Percentiles rank a stretch among this genome's conserved stretches.
Conservation (phyloP, 2,329 filamentous ascomycete genomes). For the Penicillium crustosum region DNA sequence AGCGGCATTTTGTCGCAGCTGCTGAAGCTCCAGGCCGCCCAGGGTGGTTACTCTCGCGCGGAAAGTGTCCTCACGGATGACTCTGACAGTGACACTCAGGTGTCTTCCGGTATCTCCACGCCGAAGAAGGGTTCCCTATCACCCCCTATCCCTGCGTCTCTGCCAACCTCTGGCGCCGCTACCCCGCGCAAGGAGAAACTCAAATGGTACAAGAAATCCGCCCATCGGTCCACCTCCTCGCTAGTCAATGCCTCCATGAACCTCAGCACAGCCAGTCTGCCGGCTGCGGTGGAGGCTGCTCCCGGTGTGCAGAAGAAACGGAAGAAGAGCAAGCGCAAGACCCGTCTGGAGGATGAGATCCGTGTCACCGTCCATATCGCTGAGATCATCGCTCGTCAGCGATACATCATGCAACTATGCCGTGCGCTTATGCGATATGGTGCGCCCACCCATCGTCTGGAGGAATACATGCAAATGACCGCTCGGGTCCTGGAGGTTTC, state of each 20-base stretch:
- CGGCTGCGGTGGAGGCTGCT: constrained; percentile 27
- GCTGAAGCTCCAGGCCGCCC: constrained; percentile 65
- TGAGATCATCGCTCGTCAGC: constrained; percentile 74
- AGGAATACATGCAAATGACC: constrained; percentile 90
- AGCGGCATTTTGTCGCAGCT: constrained; percentile 69
- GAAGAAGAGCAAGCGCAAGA: constrained; percentile 32
- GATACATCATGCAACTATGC: constrained; percentile 83
- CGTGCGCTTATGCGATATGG: constrained; percentile 87
- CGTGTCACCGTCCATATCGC: constrained; percentile 63
- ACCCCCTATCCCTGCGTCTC: constrained; percentile 21
- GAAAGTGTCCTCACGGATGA: constrained; percentile 34
- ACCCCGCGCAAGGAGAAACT: constrained; percentile 41
- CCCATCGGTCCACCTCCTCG: constrained; percentile 40
- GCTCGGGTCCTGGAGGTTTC: constrained; percentile 85
- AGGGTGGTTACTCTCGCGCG: constrained; percentile 34
- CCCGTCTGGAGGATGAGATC: constrained; percentile 52
- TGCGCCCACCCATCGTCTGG: constrained; percentile 86
- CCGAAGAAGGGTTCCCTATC: constrained; percentile 27
- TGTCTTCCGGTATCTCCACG: constrained; percentile 31
- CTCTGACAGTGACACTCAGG: constrained; percentile 32
- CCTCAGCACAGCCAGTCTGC: constrained; percentile 34
- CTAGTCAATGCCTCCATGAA: constrained; percentile 41
- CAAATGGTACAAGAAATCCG: constrained; percentile 46
- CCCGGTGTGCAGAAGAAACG: constrained; percentile 8
- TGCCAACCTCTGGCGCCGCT: constrained; percentile 29